A percentile compares a stretch with the other conserved stretches of the same genome.
Conservation (phyloP, 163 green algal genomes). For the Coccomyxa subellipsoidea region DNA sequence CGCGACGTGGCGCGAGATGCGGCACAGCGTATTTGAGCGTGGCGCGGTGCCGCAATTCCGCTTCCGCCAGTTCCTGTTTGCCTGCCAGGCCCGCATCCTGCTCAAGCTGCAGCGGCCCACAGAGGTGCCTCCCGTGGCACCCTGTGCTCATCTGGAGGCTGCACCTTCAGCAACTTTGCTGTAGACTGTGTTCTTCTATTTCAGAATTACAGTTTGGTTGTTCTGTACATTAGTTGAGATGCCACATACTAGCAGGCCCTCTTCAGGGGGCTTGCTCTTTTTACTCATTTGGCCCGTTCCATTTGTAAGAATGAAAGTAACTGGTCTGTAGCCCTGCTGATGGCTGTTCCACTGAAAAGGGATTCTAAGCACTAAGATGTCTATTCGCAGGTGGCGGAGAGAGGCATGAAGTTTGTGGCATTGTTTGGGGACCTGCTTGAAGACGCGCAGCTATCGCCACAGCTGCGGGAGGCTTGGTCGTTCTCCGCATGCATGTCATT, state of each 20-base stretch:
- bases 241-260: no score
- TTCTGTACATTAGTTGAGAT: no score
- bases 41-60: slow-evolving; percentile 45
- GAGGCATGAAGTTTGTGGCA: slow-evolving; percentile 59
- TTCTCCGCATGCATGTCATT: slow-evolving; percentile 60
- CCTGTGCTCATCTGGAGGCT: neutral
- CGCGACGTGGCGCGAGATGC: slow-evolving; percentile 51
- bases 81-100: slow-evolving; percentile 55
- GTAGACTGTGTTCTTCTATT: neutral
- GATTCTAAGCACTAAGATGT: neutral
- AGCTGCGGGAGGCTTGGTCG: slow-evolving; percentile 64
- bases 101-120: slow-evolving; percentile 39
- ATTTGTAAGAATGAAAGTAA: neutral
- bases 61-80: slow-evolving; percentile 78
- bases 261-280: no score
- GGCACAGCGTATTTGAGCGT: slow-evolving; percentile 38
- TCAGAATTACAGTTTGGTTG: neutral
- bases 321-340: no score
- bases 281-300: neutral
- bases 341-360: neutral
- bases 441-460: slow-evolving; percentile 30
- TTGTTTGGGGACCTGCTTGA: slow-evolving; percentile 39
- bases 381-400: slow-evolving; percentile 52
- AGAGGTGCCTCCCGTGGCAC: slow-evolving; percentile 27
- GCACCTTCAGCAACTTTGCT: neutral